Base-by-base conservation (phyloP, 163 green algal species). In the Trebouxiophyceae sp. region DNA sequence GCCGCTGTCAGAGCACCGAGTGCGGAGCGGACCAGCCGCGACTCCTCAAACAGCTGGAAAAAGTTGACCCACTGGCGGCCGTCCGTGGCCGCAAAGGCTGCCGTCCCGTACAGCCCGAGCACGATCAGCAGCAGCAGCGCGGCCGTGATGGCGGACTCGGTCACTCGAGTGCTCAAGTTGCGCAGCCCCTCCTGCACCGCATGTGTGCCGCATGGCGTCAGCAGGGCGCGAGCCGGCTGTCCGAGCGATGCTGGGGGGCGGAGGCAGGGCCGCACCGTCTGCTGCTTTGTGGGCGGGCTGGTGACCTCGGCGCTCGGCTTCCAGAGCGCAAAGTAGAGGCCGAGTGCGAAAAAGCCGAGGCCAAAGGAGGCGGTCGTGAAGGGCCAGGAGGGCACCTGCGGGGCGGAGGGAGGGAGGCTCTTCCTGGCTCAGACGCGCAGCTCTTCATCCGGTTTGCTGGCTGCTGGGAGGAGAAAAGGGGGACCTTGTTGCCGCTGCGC, bases 271-370 rank as follows among this genome's bases (percentile, higher is more conserved):
- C 8, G 47, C 28, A 72, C 58, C 33, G 66, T 23, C 7, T 72
- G 62, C 26, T 26, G 27, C 32, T 54, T 58, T 3, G 0, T 29
- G 4, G 57, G 69, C 23, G 55, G 62, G 29, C 24, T 44, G 6
- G 39, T 19, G 32, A 56, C 45, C 44, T 70, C 57, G 3, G 33
- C 34, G 4, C 60, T 19, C 4, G 69, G 69, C n/a, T 26, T 69
- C 62, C 45, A 70, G 29, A 76, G 75, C 4, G 85, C 84, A 69
- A 96, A 89, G 84, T 92, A 97, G 5, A 90, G 91, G n/a, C 94
- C 75, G 56, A 98, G 76, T 6, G 81, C 87, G 67, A 96, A 93
- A 1, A 81, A 77, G 6, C 91, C 92, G 5, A 92, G 46, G 23
- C 30, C 74, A 61, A 94, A 89, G 16, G 85, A 93, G 0, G 67